A percentile compares a stretch with the other conserved stretches of the same genome.
Conservation (phyloP, 192 early-diverging fungal species). For the Diversispora epigaea region DNA sequence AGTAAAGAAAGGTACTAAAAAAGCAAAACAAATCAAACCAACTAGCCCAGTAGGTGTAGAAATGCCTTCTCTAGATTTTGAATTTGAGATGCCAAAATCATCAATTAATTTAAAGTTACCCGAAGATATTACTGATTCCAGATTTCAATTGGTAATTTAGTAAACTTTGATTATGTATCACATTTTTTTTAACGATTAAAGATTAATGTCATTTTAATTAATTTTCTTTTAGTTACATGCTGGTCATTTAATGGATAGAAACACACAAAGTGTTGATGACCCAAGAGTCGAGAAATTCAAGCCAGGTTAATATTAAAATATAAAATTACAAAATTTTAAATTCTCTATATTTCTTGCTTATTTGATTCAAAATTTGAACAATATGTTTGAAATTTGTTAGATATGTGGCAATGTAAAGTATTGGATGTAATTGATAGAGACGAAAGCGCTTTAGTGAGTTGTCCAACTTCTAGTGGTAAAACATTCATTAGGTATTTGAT, state of each 20-base stretch:
- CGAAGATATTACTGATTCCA: constrained; percentile 5
- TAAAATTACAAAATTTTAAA: not conserved
- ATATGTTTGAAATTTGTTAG: not conserved
- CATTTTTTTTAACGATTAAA: not conserved
- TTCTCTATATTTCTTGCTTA: not conserved
- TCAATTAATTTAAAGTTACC: not conserved
- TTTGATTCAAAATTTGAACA: not conserved
- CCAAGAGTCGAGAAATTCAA: constrained; percentile 37
- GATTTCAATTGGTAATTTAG: constrained; percentile 36
- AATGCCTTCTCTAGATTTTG: not conserved
- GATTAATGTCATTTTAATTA: not conserved
- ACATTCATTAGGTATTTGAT: constrained; percentile 39
- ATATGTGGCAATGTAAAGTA: constrained; percentile 43
- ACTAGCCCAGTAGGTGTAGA: not conserved
- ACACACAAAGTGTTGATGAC: constrained; percentile 36
- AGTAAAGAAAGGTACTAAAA: not conserved
- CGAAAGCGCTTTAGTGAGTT: constrained; percentile 44
- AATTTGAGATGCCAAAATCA: not conserved
- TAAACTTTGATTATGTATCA: not conserved
- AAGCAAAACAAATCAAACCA: not conserved
- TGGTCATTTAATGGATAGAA: constrained; percentile 40
- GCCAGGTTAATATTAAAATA: constrained; percentile 28
- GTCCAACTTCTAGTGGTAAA: constrained; percentile 48
- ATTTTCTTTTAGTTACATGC: constrained; percentile 4
- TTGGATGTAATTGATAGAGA: constrained; percentile 43